A percentile compares a stretch with the other conserved stretches of the same genome.
Evolutionary conservation across 345 rosid genomes (phyloP).

Genomic region (Melaleuca quinquenervia): DNA sequence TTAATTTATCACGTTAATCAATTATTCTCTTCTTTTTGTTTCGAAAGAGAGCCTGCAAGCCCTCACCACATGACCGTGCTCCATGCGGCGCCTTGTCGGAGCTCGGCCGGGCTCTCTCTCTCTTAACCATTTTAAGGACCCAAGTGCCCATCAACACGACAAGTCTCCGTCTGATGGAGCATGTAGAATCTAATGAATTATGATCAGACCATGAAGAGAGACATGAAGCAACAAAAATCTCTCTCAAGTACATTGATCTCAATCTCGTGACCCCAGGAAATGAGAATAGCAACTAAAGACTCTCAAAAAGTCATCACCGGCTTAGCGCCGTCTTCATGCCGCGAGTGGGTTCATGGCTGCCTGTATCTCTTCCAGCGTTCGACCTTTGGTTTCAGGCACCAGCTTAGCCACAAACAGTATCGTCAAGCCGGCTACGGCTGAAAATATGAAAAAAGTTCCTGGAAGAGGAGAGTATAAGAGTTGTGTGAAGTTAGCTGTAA

Average conservation of each 20-base stretch:
- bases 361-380: conserved; percentile 73
- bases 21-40: not conserved
- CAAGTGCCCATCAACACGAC: not conserved
- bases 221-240: not conserved
- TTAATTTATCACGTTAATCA: not conserved
- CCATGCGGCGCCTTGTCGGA: not conserved
- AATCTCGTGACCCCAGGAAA: not conserved
- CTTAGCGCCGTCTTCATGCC: not conserved
- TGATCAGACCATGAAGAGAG: not conserved
- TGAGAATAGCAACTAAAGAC: not conserved
- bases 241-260: not conserved
- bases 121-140: not conserved
- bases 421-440: conserved; percentile 42
- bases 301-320: not conserved
- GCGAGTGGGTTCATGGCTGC: conserved; percentile 34
- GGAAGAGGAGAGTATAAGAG: not conserved
- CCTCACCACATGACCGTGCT: not conserved
- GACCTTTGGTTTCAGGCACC: conserved; percentile 79
- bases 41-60: not conserved
- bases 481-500: not conserved
- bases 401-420: conserved; percentile 54
- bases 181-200: not conserved
- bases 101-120: not conserved
- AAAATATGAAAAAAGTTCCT: conserved; percentile 67
- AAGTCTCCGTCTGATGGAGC: not conserved